Base-by-base conservation (phyloP, 2,329 filamentous ascomycete genomes). In the Diaporthe aspalathi region DNA sequence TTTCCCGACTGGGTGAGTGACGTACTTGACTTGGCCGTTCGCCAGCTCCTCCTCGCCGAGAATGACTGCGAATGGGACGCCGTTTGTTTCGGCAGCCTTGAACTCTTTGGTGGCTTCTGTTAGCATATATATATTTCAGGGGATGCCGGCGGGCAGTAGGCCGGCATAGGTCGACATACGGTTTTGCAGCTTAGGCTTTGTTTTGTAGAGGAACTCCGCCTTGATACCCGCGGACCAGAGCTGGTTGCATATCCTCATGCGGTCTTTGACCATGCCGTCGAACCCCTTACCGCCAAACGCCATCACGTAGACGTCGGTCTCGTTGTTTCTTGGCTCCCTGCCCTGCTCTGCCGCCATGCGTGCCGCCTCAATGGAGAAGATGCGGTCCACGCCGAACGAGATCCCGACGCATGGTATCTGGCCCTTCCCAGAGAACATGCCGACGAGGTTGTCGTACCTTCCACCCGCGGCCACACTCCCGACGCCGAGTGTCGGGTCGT, bases 261-360 rank as follows among this genome's bases (percentile, higher is more conserved):
- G 92, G 85, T 98, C 93, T 75, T 91, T 90, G 68, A 97, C 83
- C 74, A 97, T 85, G 56, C 94, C 94, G 20, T 88, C 92, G 81
- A 95, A 95, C 24, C 91, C 93, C 82, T 95, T 95, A 67, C 93
- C 93, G 68, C 94, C 95, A 78, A 98, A 94, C 0, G 94, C 94
- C 94, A 98, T 98, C 78, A 98, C 92, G 82, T 91, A 98, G 56
- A 95, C 94, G 78, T 98, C 95, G 3, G 95, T 92, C 76, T 96
- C 93, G 78, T 91, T 94, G 74, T 66, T 57, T 12, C 69, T 73
- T 8, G 54, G 63, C 52, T 69, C 66, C 29, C 45, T 45, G 54
- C 84, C 87, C 77, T 88, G 86, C 71, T 89, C 88, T 87, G 88
- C 73, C 89, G 90, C 80, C 94, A 87, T 62, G 91, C 88, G 67